Evolutionary conservation across 2,329 filamentous ascomycete genomes (phyloP).

Genomic region (Fusarium clavum): DNA sequence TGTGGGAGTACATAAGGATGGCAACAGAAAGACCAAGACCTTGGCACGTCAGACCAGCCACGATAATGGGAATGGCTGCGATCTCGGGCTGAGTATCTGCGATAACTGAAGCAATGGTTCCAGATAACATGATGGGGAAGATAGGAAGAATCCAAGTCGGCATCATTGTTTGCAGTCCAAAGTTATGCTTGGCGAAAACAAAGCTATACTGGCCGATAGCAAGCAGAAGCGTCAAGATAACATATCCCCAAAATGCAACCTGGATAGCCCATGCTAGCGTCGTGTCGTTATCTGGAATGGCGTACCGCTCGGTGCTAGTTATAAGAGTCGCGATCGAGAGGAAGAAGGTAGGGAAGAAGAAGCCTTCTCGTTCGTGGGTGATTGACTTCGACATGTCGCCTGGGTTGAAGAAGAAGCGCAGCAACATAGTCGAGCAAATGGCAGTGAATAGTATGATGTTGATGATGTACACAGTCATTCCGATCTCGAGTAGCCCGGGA

Average conservation of each 20-base stretch:
- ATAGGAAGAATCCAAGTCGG: conserved; percentile 9
- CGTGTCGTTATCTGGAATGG: not conserved
- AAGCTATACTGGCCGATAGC: conserved; percentile 7
- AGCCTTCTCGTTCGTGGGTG: conserved; percentile 7
- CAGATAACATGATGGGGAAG: conserved; percentile 8
- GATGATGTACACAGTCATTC: conserved; percentile 2
- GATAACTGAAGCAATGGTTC: conserved; percentile 6
- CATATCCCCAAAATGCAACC: conserved; percentile 8
- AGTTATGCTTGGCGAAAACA: conserved; percentile 5
- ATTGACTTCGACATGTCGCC: conserved; percentile 9
- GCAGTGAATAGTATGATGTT: conserved; percentile 1
- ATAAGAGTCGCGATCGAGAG: conserved; percentile 4
- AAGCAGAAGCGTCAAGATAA: not conserved
- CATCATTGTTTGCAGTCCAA: conserved; percentile 4
- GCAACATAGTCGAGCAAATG: not conserved
- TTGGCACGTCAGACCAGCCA: conserved; percentile 4
- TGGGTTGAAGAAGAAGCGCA: conserved; percentile 11
- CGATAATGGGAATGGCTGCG: conserved; percentile 4
- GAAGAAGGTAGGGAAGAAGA: conserved; percentile 8
- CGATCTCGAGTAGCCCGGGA: not conserved
- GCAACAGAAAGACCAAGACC: conserved; percentile 4
- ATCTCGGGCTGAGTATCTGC: conserved; percentile 7
- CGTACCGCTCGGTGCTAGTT: conserved; percentile 1
- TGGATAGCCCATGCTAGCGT: conserved; percentile 7
- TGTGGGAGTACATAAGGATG: conserved; percentile 2